Base-by-base conservation (phyloP, 2,329 filamentous ascomycete species). In the Fusarium verrucosum region DNA sequence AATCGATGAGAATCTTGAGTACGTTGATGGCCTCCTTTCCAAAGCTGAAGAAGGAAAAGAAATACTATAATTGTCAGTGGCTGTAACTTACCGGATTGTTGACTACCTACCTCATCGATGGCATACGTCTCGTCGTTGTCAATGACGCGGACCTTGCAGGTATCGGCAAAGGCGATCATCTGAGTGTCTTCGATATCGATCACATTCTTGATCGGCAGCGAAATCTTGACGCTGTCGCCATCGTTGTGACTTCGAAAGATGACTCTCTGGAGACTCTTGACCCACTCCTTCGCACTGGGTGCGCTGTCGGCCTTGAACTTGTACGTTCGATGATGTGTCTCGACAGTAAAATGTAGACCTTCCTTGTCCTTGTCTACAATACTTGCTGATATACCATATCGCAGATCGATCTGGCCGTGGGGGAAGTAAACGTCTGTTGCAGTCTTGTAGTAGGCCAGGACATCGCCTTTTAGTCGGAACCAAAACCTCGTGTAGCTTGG, bases 211-310 rank as follows among this genome's bases (percentile, higher is more conserved):
- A 97, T 91, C 1, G 94, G 94, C 25, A 98, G 79, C 1, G 92
- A 95, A 52, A 98, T 96, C 80, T 98, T 98, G 75, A 99, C 92
- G 73, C 94, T 97, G 74, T 97, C 94, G 10, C 95, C 94, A 64
- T 97, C 94, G 72, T 98, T 98, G 78, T 96, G 94, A 11, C 93
- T 94, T 46, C 94, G 86, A 74, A 98, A 98, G 55, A 98, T 97
- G 69, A 97, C 94, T 58, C 95, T 91, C 73, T 97, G 94, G 23
- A 99, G 81, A 50, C 91, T 88, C 77, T 95, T 95, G 41, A 97
- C 94, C 95, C 95, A 99, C 80, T 98, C 95, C 75, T 92, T 95
- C 11, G 95, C 95, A 73, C 92, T 97, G 5, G 89, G 85, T 2
- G 87, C 83, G 73, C 92, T 97, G 74, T 99, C 95, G 33, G 94